A percentile compares a stretch with the other conserved stretches of the same genome.
These are phyloP conservation scores for Basidioascus undulatus DNA, from an alignment of 768 basidiomycete species.

Conservation along the genomic window DNA sequence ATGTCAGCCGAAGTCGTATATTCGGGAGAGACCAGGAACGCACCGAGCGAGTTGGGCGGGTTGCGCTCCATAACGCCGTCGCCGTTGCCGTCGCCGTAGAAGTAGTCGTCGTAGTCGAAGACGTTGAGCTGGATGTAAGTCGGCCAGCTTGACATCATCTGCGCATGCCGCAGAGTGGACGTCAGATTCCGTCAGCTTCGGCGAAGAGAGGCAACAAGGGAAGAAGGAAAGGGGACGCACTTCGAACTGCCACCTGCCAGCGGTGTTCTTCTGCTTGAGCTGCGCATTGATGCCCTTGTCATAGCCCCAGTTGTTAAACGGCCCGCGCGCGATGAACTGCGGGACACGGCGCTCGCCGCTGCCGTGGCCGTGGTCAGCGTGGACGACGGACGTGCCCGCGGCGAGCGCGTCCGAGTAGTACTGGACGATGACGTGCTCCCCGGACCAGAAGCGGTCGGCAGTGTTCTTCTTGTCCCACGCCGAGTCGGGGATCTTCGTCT, in stretches of 20 bases:
- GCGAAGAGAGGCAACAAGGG: too few relatives aligned
- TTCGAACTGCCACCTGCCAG: constrained; percentile 63
- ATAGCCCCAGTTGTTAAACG: constrained; percentile 79
- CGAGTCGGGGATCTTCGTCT: constrained; percentile 35
- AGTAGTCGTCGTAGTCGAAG: constrained; percentile 73
- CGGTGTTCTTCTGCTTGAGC: constrained; percentile 38
- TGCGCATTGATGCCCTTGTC: constrained; percentile 51
- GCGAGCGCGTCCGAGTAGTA: constrained; percentile 54
- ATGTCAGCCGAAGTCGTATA: too few relatives aligned
- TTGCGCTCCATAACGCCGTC: constrained; percentile 77
- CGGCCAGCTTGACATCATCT: constrained; percentile 76
- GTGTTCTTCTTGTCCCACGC: constrained; percentile 25
- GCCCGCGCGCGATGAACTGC: constrained; percentile 63
- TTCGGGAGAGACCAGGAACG: too few relatives aligned
- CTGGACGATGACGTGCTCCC: constrained; percentile 69
- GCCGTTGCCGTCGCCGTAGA: constrained; percentile 69
- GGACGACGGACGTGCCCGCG: constrained; percentile 41
- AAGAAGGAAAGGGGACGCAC: too few relatives aligned
- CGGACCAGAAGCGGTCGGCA: constrained; percentile 41
- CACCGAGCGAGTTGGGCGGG: constrained; percentile 41
- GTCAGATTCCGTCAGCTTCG: constrained; percentile 9
- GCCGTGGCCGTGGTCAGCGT: constrained; percentile 44
- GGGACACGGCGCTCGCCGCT: constrained; percentile 48
- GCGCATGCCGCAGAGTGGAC: constrained; percentile 1
- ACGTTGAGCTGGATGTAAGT: constrained; percentile 74